These are phyloP conservation scores for Sporisorium exsertum DNA, from an alignment of 1,284 basidiomycete species.

Conservation along the genomic window DNA sequence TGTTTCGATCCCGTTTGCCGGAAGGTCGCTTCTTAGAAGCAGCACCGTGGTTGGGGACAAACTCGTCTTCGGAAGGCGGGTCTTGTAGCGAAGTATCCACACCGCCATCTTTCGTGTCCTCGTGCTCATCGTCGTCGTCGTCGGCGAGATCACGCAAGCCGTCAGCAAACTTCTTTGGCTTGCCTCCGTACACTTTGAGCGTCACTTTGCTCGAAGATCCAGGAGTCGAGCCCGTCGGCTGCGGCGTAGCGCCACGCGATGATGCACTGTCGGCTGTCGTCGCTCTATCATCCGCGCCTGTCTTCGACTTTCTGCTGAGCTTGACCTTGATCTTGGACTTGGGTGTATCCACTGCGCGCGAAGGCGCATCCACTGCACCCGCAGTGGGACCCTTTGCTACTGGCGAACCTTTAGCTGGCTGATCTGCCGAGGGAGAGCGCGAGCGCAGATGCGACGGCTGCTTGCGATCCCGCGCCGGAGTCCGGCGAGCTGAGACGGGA, in stretches of 20 bases:
- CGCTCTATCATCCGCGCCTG: neutral
- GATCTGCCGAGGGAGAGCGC: conserved; percentile 11
- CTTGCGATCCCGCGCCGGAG: conserved; percentile 26
- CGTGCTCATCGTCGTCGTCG: conserved; percentile 13
- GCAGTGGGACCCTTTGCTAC: neutral
- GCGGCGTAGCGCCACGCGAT: conserved; percentile 21
- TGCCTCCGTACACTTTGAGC: conserved; percentile 4
- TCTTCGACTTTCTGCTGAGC: conserved; percentile 9
- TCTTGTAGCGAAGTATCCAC: neutral
- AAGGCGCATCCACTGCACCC: neutral
- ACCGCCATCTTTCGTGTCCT: neutral
- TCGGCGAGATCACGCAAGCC: conserved; percentile 29
- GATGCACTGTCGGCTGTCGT: conserved; percentile 15
- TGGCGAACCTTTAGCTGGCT: neutral
- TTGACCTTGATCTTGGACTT: conserved; percentile 21
- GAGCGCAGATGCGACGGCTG: conserved; percentile 16
- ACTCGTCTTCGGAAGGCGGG: conserved; percentile 6
- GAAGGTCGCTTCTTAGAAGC: neutral
- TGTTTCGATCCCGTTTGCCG: conserved; percentile 17
- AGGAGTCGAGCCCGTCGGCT: conserved; percentile 6
- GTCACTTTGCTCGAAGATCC: conserved; percentile 20
- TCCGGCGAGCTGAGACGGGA: conserved; percentile 4
- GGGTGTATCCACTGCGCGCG: neutral
- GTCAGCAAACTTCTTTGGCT: conserved; percentile 18
- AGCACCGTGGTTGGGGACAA: conserved; percentile 4